Evolutionary conservation across 306 rosid species (phyloP).

Genomic region (Hippophae gyantsensis): DNA sequence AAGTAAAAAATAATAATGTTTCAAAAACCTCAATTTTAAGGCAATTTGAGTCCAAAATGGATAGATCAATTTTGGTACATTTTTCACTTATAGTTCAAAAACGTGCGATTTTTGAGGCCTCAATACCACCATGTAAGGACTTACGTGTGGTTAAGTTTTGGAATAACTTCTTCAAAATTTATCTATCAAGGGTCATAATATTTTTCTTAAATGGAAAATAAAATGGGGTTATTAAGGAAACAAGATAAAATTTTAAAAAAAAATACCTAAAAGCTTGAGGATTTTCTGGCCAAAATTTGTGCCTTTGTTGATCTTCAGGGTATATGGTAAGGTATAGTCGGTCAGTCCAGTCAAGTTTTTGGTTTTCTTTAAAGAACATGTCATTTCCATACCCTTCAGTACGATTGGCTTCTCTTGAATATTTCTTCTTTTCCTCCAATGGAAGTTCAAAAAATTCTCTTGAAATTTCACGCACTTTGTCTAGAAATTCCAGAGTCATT

Average conservation of each 20-base stretch:
- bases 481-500: not conserved
- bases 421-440: slow-evolving; percentile 1
- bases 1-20: too few species aligned
- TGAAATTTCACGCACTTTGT: not conserved
- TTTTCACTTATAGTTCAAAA: too few species aligned
- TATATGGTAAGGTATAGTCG: slow-evolving; percentile 23
- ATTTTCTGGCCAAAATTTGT: slow-evolving; percentile 25
- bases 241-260: not conserved
- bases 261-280: slow-evolving; percentile 28
- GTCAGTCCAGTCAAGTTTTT: slow-evolving; percentile 33
- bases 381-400: slow-evolving; percentile 32
- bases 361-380: slow-evolving; percentile 28
- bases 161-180: too few species aligned
- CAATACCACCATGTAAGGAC: too few species aligned
- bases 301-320: slow-evolving; percentile 21
- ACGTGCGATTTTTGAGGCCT: too few species aligned
- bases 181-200: too few species aligned
- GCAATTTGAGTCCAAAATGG: too few species aligned
- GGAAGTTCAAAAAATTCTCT: slow-evolving; percentile 10
- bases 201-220: too few species aligned
- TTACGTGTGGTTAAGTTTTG: too few species aligned
- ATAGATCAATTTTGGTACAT: too few species aligned
- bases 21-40: too few species aligned
- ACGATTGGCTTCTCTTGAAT: not conserved
- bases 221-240: too few species aligned